Conservation (phyloP, 176 grass and related monocot genomes). For the Rhynchospora pubera region DNA sequence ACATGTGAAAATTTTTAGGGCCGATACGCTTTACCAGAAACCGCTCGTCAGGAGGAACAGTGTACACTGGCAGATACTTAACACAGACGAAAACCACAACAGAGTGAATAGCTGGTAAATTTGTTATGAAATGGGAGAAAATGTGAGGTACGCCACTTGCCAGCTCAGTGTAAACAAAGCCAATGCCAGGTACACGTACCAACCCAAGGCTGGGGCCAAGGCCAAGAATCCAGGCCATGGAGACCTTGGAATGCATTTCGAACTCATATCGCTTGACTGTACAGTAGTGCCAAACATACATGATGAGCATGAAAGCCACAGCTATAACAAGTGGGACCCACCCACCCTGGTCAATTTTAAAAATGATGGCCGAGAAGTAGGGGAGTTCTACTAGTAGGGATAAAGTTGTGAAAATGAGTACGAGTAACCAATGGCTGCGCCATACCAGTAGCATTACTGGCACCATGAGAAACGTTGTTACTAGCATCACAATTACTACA, state of each 20-base stretch:
- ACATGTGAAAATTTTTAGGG: slow-evolving; percentile 89
- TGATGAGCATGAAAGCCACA: slow-evolving; percentile 51
- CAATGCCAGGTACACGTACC: slow-evolving; percentile 88
- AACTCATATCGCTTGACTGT: slow-evolving; percentile 94
- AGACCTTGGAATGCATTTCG: slow-evolving; percentile 96
- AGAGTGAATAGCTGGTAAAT: slow-evolving; percentile 93
- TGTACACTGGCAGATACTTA: slow-evolving; percentile 97
- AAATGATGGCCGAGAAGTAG: slow-evolving; percentile 78
- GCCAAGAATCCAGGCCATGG: slow-evolving; percentile 96
- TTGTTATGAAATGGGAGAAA: slow-evolving; percentile 96
- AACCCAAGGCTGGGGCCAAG: slow-evolving; percentile 89
- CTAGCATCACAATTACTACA: slow-evolving; percentile 94
- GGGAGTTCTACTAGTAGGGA: slow-evolving; percentile 88
- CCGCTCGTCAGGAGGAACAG: slow-evolving; percentile 71
- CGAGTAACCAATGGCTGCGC: slow-evolving; percentile 86
- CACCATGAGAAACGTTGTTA: slow-evolving; percentile 96
- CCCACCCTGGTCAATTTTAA: slow-evolving; percentile 90
- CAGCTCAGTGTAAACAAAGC: slow-evolving; percentile 94
- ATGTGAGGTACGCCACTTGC: slow-evolving; percentile 86
- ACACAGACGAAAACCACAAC: slow-evolving; percentile 89
- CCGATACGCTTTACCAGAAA: slow-evolving; percentile 87
- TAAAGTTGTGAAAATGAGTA: slow-evolving; percentile 46
- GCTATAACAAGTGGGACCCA: slow-evolving; percentile 96
- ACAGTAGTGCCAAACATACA: slow-evolving; percentile 96
- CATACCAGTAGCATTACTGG: slow-evolving; percentile 94